Base-by-base conservation (phyloP, 352 stramenopile genomes). In the Saprolegnia diclina region DNA sequence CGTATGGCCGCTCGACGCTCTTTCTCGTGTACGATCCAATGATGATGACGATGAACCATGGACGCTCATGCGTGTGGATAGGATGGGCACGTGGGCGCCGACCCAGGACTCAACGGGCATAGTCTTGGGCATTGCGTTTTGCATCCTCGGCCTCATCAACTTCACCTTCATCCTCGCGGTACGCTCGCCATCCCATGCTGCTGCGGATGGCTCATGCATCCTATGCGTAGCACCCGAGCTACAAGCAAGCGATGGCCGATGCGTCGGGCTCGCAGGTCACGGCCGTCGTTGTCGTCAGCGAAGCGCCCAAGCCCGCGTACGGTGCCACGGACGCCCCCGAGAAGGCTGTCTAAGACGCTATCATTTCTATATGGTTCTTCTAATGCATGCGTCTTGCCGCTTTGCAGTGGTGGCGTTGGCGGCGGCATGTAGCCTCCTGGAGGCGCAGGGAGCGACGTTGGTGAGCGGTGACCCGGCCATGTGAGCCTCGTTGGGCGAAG, bases 91-190 rank as follows among this genome's bases (percentile, higher is more conserved):
- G 62, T 67, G 62, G 62, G 46, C 35, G 26, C 62, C 62, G 4
- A 67, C 62, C 5, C 62, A 67, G 55, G 62, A 32, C 19, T n/a
- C 62, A 16, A 55, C 46, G 13, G 62, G 62, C 19, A 13, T 67
- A 5, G 62, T 29, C 9, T n/a, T 67, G 16, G 62, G 62, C 37
- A 40, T 67, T 13, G 26, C 11, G 26, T 67, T 55, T 35, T 57
- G 38, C 62, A 9, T 67, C 50, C 52, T 67, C 26, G 62, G 35
- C 26, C 13, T 67, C 6, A 6, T 67, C 19, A 67, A 67, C 37
- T 67, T 67, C 44, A 55, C 55, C 6, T 55, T 67, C 42, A 67
- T 67, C 35, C 40, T 57, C n/a, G 35, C 46, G 62, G 62, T 67
- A 57, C 40, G 42, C 26, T 38, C 6, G 42, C 10, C 6, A 56